These are phyloP conservation scores for Thermochaetoides thermophila DNA, from an alignment of 495 filamentous ascomycete species.

Conservation along the genomic window DNA sequence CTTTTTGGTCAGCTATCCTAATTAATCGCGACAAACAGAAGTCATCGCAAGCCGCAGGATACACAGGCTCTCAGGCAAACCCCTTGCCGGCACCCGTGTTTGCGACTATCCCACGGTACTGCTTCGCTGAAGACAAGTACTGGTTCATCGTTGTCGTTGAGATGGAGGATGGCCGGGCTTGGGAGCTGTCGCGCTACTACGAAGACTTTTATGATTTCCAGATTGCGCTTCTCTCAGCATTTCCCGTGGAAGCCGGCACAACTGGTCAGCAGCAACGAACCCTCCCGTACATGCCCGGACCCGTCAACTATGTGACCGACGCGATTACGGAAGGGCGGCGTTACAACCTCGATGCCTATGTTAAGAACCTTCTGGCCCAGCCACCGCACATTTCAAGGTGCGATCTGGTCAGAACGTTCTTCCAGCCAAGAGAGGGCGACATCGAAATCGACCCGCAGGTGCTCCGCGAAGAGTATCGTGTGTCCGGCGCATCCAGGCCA, in stretches of 20 bases:
- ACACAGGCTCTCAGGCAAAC: conserved; percentile 16
- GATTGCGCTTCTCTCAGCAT: conserved; percentile 84
- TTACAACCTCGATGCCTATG: conserved; percentile 84
- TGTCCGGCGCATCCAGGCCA: conserved; percentile 56
- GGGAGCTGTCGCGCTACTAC: conserved; percentile 87
- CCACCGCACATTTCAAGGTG: conserved; percentile 71
- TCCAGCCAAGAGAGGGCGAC: conserved; percentile 78
- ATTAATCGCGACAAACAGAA: no score
- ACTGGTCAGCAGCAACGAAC: conserved; percentile 61
- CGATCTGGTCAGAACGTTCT: conserved; percentile 73
- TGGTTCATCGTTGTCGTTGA: conserved; percentile 93
- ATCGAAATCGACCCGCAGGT: conserved; percentile 71
- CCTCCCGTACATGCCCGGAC: conserved; percentile 96
- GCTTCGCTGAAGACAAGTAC: conserved; percentile 93
- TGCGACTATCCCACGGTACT: conserved; percentile 83
- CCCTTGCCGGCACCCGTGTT: conserved; percentile 42
- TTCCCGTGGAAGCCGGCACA: conserved; percentile 82
- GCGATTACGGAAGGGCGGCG: conserved; percentile 87
- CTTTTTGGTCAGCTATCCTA: no score
- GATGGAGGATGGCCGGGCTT: conserved; percentile 81
- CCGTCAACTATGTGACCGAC: conserved; percentile 94
- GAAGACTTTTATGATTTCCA: conserved; percentile 99
- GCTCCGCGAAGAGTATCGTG: conserved; percentile 50
- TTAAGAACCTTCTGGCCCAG: conserved; percentile 76
- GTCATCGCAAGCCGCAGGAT: conserved; percentile 15